phyloP scores from a whole-genome alignment of 2,329 filamentous ascomycete genomes.

The Beauveria caledonica region DNA sequence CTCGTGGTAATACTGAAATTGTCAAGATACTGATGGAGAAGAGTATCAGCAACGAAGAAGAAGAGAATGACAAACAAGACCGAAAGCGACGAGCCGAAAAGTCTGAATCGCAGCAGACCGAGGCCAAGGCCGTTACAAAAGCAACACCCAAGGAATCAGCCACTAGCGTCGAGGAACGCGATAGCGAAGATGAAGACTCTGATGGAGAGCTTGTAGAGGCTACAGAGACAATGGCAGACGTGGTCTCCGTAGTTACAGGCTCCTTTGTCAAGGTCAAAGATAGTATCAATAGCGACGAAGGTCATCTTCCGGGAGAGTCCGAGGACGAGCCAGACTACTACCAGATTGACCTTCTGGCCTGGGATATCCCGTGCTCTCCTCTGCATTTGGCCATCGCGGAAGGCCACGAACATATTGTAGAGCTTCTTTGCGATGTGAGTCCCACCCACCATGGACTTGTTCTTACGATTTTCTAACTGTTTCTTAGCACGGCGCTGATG shows the following conservation, averaged over 20 bases:
- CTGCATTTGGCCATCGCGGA: conserved; percentile 72
- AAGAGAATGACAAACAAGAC: conserved; percentile 52
- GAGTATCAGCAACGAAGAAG: conserved; percentile 65
- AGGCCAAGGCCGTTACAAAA: conserved; percentile 13
- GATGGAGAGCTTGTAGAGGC: conserved; percentile 36
- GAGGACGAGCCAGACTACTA: conserved; percentile 70
- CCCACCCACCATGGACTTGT: not conserved
- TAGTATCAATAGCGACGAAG: conserved; percentile 27
- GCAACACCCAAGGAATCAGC: conserved; percentile 13
- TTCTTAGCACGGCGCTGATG: conserved; percentile 64
- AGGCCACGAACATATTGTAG: conserved; percentile 62
- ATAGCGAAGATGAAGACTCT: conserved; percentile 27
- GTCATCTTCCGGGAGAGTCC: conserved; percentile 43
- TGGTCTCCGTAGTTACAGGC: conserved; percentile 51
- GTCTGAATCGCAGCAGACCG: conserved; percentile 16
- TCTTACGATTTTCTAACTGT: conserved; percentile 8
- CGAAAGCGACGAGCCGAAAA: conserved; percentile 33
- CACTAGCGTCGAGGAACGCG: conserved; percentile 24
- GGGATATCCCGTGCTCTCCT: conserved; percentile 67
- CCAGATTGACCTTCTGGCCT: conserved; percentile 68
- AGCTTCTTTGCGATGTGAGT: conserved; percentile 54
- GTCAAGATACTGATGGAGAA: conserved; percentile 64
- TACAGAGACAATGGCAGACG: conserved; percentile 42
- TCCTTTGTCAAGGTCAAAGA: conserved; percentile 64
- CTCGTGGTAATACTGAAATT: conserved; percentile 59